phyloP scores from a whole-genome alignment of 2,329 filamentous ascomycete genomes.

The Epichloe gansuensis region DNA sequence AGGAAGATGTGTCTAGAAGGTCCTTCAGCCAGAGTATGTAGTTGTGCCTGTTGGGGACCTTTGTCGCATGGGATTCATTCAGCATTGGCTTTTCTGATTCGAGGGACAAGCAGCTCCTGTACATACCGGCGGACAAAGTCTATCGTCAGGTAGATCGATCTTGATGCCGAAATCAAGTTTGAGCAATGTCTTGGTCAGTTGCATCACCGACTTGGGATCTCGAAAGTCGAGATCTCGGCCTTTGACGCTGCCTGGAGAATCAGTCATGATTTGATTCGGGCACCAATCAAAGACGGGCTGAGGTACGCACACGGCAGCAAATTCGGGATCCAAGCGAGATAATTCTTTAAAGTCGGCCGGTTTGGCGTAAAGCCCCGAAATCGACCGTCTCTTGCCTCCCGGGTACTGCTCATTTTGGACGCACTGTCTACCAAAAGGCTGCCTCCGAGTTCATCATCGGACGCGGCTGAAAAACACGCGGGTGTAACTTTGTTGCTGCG shows the following conservation, averaged over 20 bases:
- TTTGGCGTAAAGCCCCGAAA: constrained; percentile 29
- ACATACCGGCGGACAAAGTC: constrained; percentile 72
- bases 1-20: constrained; percentile 61
- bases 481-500: too few species aligned
- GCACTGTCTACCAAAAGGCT: neutral
- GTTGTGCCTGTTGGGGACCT: constrained; percentile 61
- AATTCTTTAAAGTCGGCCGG: constrained; percentile 33
- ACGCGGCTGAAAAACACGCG: too few species aligned
- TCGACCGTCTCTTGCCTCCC: constrained; percentile 13
- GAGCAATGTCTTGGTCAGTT: constrained; percentile 69
- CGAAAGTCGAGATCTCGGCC: constrained; percentile 61
- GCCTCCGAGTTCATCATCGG: too few species aligned
- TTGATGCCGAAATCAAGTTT: constrained; percentile 60
- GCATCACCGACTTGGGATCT: constrained; percentile 64
- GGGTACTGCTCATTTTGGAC: neutral
- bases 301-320: constrained; percentile 27
- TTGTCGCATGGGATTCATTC: neutral
- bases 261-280: neutral
- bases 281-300: neutral
- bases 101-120: constrained; percentile 9
- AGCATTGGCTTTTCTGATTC: neutral
- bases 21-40: constrained; percentile 84
- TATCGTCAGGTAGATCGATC: constrained; percentile 60
- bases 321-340: constrained; percentile 26
- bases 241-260: constrained; percentile 11